Conservation (phyloP, 2,329 filamentous ascomycete species). For the Sporothrix phasma region DNA sequence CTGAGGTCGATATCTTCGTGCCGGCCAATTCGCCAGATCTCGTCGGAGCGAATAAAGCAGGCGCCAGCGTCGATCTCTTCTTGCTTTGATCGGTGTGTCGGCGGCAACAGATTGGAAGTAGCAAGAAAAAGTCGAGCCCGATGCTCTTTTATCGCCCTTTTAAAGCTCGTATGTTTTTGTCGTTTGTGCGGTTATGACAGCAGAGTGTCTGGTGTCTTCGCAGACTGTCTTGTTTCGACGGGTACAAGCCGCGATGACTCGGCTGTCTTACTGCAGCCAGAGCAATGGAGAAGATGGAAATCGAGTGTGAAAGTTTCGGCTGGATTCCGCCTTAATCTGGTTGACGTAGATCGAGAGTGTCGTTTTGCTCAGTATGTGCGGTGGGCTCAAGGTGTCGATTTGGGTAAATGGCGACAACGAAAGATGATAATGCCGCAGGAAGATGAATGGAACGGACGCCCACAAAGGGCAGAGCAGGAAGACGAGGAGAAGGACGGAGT, state of each 20-base stretch:
- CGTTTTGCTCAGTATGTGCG: slow-evolving; percentile 8
- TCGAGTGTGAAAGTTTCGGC: not conserved
- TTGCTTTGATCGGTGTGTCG: not conserved
- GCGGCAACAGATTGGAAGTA: not conserved
- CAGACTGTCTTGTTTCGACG: slow-evolving; percentile 3
- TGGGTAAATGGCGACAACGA: slow-evolving; percentile 23
- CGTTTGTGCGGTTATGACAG: not conserved
- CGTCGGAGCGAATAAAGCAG: not conserved
- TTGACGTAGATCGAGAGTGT: slow-evolving; percentile 14
- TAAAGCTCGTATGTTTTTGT: not conserved
- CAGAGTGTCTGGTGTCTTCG: not conserved
- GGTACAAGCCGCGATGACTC: not conserved
- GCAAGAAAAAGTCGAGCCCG: not conserved
- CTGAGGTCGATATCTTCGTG: not conserved
- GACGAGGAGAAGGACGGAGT: not conserved
- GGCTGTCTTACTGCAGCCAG: slow-evolving; percentile 13
- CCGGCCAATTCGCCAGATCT: not conserved
- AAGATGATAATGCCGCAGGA: slow-evolving; percentile 15
- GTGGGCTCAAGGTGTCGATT: slow-evolving; percentile 22
- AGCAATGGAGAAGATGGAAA: not conserved
- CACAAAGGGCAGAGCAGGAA: not conserved
- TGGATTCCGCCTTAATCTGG: slow-evolving; percentile 10
- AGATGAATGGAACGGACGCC: not conserved
- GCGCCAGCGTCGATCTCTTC: slow-evolving; percentile 6
- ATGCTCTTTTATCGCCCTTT: not conserved